Evolutionary conservation across 306 rosid species (phyloP).

Genomic region (Vigna nakashimae): DNA sequence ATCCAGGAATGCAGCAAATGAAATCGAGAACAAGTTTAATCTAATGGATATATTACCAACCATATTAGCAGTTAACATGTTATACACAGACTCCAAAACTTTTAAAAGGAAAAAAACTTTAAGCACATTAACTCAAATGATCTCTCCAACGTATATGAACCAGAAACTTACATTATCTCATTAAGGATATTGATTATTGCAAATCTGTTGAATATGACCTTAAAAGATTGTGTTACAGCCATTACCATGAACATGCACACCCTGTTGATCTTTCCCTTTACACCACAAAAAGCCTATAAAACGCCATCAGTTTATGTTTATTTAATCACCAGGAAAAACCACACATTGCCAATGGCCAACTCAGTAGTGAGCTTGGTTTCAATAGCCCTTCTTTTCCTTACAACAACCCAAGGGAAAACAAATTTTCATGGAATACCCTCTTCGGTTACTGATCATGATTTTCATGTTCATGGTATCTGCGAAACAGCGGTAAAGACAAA

Average conservation of each 20-base stretch:
- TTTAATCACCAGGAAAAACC: too few species aligned
- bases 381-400: not conserved
- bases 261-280: not conserved
- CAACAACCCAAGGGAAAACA: conserved; percentile 35
- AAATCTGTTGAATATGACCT: not conserved
- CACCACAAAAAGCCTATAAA: not conserved
- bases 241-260: too few species aligned
- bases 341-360: not conserved
- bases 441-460: not conserved
- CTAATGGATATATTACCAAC: too few species aligned
- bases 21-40: too few species aligned
- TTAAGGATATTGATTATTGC: not conserved
- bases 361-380: not conserved
- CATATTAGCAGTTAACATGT: too few species aligned
- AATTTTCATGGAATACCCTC: conserved; percentile 2
- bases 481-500: conserved; percentile 57
- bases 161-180: too few species aligned
- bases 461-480: conserved; percentile 50
- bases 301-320: not conserved
- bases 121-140: too few species aligned
- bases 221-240: not conserved
- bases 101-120: too few species aligned
- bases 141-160: too few species aligned
- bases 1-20: too few species aligned
- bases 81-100: too few species aligned